Conservation (phyloP, 1,284 basidiomycete genomes). For the Boletellus deceptivus region DNA sequence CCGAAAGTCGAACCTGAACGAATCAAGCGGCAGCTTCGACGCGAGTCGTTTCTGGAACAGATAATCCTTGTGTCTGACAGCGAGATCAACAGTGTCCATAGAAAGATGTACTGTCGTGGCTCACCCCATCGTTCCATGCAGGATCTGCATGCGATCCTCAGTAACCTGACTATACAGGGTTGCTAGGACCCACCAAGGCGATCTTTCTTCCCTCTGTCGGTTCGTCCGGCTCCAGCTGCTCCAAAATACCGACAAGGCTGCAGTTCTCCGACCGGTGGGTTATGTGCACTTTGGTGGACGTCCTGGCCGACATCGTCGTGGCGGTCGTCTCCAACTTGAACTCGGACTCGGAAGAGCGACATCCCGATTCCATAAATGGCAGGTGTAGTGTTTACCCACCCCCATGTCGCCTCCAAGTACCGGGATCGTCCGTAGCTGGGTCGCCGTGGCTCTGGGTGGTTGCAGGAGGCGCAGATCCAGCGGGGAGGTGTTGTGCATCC, state of each 20-base stretch:
- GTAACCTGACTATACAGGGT: slow-evolving; percentile 2
- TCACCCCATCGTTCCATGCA: slow-evolving; percentile 77
- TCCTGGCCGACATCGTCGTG: slow-evolving; percentile 19
- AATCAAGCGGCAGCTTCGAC: slow-evolving; percentile 65
- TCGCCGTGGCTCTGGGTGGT: background rate
- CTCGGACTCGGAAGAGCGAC: background rate
- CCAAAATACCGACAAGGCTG: slow-evolving; percentile 59
- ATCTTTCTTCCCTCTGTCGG: slow-evolving; percentile 58
- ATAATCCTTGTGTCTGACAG: slow-evolving; percentile 75
- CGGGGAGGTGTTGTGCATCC: background rate
- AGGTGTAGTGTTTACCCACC: slow-evolving; percentile 21
- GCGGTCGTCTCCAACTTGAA: no score
- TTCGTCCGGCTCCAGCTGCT: slow-evolving; percentile 52
- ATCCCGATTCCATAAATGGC: slow-evolving; percentile 24
- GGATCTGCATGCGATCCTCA: slow-evolving; percentile 46
- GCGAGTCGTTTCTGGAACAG: slow-evolving; percentile 77
- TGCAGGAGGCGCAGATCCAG: background rate
- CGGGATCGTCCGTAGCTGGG: background rate
- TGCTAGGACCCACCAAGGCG: slow-evolving; percentile 55
- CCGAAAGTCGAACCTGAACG: slow-evolving; percentile 85
- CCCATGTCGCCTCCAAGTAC: background rate
- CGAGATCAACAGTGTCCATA: background rate
- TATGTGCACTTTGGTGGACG: slow-evolving; percentile 52
- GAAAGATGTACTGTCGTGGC: slow-evolving; percentile 13
- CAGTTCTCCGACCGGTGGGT: slow-evolving; percentile 53